Percentiles rank a stretch among this genome's conserved stretches.
Conservation (phyloP, 352 stramenopile species). For the Phytophthora palmivora region DNA sequence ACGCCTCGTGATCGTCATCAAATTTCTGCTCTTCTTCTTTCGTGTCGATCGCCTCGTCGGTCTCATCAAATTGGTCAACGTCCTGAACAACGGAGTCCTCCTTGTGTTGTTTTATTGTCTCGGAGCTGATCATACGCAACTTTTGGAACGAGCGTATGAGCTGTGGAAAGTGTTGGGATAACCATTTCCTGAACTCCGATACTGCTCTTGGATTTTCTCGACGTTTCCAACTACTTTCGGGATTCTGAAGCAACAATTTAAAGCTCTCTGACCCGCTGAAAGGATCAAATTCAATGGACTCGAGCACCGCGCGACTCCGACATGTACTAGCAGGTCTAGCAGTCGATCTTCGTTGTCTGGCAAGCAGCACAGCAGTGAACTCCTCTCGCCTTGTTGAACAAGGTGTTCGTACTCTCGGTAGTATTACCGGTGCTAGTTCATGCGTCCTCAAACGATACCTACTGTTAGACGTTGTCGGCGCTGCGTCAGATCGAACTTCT, state of each 20-base stretch:
- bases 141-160: slow-evolving; percentile 29
- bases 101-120: background rate
- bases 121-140: slow-evolving; percentile 10
- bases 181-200: slow-evolving; percentile 38
- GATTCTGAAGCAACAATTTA: slow-evolving; percentile 38
- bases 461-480: background rate
- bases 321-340: background rate
- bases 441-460: slow-evolving; percentile 29
- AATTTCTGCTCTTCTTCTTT: background rate
- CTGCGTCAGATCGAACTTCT: slow-evolving; percentile 3
- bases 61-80: slow-evolving; percentile 16
- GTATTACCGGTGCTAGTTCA: slow-evolving; percentile 24
- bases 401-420: slow-evolving; percentile 6
- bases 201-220: slow-evolving; percentile 34
- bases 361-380: background rate
- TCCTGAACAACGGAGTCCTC: background rate
- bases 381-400: slow-evolving; percentile 8
- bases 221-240: slow-evolving; percentile 3
- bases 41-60: slow-evolving; percentile 1
- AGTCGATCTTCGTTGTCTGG: background rate
- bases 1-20: slow-evolving; percentile 13
- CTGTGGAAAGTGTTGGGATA: slow-evolving; percentile 40
- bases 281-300: slow-evolving; percentile 57
- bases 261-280: slow-evolving; percentile 47
- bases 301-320: too few relatives aligned